These are phyloP conservation scores for Hsuehochloa calcarea DNA, from an alignment of 176 grass and related monocot species.

Conservation along the genomic window DNA sequence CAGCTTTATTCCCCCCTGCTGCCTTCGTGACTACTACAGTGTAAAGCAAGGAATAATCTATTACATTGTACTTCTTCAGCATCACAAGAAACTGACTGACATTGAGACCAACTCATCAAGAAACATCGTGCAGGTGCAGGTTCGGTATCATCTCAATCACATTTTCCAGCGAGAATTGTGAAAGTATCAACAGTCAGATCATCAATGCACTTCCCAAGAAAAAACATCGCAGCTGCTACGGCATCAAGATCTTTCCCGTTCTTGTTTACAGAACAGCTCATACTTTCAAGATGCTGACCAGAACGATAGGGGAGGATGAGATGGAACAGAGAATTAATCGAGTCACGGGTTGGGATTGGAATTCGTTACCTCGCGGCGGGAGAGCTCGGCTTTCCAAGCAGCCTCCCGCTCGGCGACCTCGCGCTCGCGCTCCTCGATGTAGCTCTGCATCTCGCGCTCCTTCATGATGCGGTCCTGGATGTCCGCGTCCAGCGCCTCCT, in stretches of 20 bases:
- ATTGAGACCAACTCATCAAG: neutral
- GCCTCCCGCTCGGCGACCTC: slow-evolving; percentile 97
- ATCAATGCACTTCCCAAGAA: neutral
- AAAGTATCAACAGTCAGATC: neutral
- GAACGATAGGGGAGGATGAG: neutral
- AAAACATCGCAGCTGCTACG: neutral
- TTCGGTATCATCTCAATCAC: neutral
- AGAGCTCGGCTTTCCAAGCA: slow-evolving; percentile 95
- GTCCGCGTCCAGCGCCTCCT: slow-evolving; percentile 94
- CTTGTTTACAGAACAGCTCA: neutral
- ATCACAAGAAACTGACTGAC: neutral
- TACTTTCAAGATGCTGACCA: neutral
- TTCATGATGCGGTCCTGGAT: slow-evolving; percentile 97
- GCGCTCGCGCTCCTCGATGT: slow-evolving; percentile 94
- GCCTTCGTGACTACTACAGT: neutral
- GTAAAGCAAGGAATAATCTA: slow-evolving; percentile 25
- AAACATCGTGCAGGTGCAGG: neutral
- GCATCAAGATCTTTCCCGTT: neutral
- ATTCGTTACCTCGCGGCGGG: slow-evolving; percentile 72
- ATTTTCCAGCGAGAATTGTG: slow-evolving; percentile 7
- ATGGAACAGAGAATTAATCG: neutral
- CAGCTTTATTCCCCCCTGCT: slow-evolving; percentile 14
- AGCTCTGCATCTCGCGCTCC: slow-evolving; percentile 98
- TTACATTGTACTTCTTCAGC: slow-evolving; percentile 10
- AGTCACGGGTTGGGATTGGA: neutral